Percentiles rank a stretch among this genome's conserved stretches.
Conservation (phyloP, 176 grass and related monocot species). For the Triticum monococcum region DNA sequence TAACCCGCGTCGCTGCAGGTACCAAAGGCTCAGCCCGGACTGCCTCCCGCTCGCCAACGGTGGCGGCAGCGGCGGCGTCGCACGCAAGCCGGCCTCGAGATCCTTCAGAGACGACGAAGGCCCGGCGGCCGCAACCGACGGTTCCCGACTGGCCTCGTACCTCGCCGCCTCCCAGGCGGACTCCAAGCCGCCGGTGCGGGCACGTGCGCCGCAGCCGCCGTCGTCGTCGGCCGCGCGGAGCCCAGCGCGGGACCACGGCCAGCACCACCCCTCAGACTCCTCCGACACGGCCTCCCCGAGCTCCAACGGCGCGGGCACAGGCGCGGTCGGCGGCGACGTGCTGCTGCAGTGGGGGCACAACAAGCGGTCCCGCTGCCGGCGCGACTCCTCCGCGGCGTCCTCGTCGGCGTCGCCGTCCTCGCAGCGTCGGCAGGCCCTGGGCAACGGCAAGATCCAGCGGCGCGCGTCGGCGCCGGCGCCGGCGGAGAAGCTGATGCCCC, state of each 20-base stretch:
- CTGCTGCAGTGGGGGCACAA: slow-evolving; percentile 87
- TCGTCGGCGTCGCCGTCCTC: slow-evolving; percentile 41
- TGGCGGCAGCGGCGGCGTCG: slow-evolving; percentile 32
- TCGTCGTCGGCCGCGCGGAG: slow-evolving; percentile 8
- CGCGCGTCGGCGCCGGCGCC: slow-evolving; percentile 44
- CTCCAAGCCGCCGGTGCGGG: slow-evolving; percentile 30
- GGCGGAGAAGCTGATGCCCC: slow-evolving; percentile 71
- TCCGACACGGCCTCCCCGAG: slow-evolving; percentile 42
- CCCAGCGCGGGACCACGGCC: slow-evolving; percentile 30
- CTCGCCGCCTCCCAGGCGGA: slow-evolving; percentile 17
- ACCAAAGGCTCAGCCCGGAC: slow-evolving; percentile 80
- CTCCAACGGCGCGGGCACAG: slow-evolving; percentile 25
- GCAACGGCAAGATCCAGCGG: slow-evolving; percentile 52
- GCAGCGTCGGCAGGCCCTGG: slow-evolving; percentile 16
- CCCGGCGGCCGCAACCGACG: slow-evolving; percentile 3
- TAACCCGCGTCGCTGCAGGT: slow-evolving; percentile 46
- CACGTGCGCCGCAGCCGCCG: slow-evolving; percentile 12
- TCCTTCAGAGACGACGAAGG: slow-evolving; percentile 42
- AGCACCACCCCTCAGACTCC: slow-evolving; percentile 43
- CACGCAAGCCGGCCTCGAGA: slow-evolving; percentile 34
- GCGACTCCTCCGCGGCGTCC: slow-evolving; percentile 37
- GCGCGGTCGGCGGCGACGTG: slow-evolving; percentile 49
- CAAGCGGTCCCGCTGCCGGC: slow-evolving; percentile 75
- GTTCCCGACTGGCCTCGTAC: slow-evolving; percentile 30
- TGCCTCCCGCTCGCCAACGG: slow-evolving; percentile 58